These are phyloP conservation scores for Colletotrichum sp. DNA, from an alignment of 2,329 filamentous ascomycete genomes.

Conservation along the genomic window DNA sequence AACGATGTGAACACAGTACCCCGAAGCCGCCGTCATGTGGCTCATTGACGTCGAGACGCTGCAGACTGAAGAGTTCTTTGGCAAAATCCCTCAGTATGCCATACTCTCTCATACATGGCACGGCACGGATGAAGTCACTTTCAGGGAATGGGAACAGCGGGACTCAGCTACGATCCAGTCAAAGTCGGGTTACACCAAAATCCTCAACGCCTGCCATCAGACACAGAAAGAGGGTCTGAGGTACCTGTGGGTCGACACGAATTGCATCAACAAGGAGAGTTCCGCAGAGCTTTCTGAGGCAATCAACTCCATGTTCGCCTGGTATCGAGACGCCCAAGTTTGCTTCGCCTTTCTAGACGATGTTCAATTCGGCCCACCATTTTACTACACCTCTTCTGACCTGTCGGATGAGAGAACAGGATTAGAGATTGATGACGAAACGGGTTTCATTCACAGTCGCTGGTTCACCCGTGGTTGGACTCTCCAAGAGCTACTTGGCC, in stretches of 20 bases:
- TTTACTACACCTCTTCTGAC: neutral
- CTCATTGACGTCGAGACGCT: neutral
- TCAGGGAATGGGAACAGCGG: neutral
- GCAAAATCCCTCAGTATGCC: neutral
- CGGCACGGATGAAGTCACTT: neutral
- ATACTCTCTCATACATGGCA: neutral
- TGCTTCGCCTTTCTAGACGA: neutral
- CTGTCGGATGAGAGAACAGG: neutral
- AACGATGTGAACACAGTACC: neutral
- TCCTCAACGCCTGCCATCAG: neutral
- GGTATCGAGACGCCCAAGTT: neutral
- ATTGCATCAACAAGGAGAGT: neutral
- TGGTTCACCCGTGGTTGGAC: neutral
- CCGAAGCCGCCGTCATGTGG: neutral
- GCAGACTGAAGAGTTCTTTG: neutral
- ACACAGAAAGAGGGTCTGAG: neutral
- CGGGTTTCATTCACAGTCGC: neutral
- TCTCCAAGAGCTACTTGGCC: neutral
- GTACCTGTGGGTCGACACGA: neutral
- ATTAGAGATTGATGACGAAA: neutral
- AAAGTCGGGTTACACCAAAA: neutral
- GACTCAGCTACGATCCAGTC: neutral
- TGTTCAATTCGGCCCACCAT: neutral
- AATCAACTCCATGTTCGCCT: neutral
- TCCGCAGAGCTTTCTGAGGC: neutral